A percentile compares a stretch with the other conserved stretches of the same genome.
Conservation (phyloP, 306 rosid species). For the Ochetophila trinervis region DNA sequence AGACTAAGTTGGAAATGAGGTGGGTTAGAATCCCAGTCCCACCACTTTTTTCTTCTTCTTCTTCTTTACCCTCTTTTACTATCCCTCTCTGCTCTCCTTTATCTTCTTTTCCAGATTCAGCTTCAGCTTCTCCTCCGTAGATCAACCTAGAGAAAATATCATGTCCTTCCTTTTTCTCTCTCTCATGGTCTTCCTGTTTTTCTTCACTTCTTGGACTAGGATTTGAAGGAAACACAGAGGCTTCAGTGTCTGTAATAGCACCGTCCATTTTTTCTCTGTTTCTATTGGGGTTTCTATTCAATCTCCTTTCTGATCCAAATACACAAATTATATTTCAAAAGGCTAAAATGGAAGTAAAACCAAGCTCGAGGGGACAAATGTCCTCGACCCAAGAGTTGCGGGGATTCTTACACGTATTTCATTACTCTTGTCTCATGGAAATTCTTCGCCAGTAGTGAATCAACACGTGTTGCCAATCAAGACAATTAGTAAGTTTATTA, state of each 20-base stretch:
- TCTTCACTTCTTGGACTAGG: neutral
- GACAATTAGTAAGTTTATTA: neutral
- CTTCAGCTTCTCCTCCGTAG: constrained; percentile 10
- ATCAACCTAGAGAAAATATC: constrained; percentile 17
- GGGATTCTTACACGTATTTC: constrained; percentile 23
- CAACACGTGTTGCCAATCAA: neutral
- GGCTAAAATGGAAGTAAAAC: too few relatives aligned
- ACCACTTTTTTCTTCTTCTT: constrained; percentile 20
- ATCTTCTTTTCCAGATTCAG: neutral
- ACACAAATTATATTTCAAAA: too few relatives aligned
- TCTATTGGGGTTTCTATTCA: neutral
- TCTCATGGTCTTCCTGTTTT: neutral
- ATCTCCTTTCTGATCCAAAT: neutral
- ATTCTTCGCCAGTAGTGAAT: neutral
- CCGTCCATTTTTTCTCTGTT: constrained; percentile 30
- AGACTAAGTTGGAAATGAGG: constrained; percentile 27
- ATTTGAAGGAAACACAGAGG: neutral
- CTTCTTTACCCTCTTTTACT: neutral
- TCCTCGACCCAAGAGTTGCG: neutral
- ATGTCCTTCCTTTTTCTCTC: constrained; percentile 2
- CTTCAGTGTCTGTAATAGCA: constrained; percentile 14
- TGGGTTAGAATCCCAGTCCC: constrained; percentile 32
- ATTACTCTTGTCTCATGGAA: constrained; percentile 1
- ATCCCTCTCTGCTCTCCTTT: constrained; percentile 1
- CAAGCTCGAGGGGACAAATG: constrained; percentile 5